Evolutionary conservation across 2,329 filamentous ascomycete species (phyloP).

Genomic region (Fusarium drepaniforme): DNA sequence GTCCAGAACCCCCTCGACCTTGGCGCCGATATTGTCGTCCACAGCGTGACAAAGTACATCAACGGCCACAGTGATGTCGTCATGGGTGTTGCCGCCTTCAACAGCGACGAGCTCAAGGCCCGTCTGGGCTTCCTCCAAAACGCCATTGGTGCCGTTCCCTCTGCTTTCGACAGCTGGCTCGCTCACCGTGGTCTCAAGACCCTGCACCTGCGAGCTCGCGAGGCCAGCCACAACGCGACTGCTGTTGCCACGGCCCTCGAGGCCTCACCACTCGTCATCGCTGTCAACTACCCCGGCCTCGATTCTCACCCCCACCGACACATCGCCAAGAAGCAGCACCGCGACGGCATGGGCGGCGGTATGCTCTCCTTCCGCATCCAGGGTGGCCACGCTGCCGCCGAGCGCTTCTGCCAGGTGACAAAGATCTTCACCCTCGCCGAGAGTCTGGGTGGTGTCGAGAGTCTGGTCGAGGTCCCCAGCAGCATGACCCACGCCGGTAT

Average conservation of each 20-base stretch:
- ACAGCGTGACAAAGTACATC: conserved; percentile 99
- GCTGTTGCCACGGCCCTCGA: conserved; percentile 83
- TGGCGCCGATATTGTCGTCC: conserved; percentile 95
- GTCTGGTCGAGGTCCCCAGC: conserved; percentile 89
- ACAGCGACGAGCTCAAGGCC: conserved; percentile 81
- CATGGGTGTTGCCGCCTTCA: conserved; percentile 97
- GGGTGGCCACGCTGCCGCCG: conserved; percentile 86
- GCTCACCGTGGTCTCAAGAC: conserved; percentile 98
- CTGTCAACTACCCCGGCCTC: conserved; percentile 96
- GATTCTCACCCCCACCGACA: conserved; percentile 87
- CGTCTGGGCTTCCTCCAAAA: conserved; percentile 94
- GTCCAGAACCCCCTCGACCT: conserved; percentile 96
- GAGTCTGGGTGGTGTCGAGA: conserved; percentile 92
- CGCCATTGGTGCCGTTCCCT: conserved; percentile 94
- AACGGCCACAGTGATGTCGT: conserved; percentile 97
- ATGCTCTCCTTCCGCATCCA: conserved; percentile 98
- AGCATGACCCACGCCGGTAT: conserved; percentile 99
- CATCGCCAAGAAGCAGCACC: conserved; percentile 91
- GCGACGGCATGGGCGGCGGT: conserved; percentile 92
- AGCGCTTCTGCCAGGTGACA: conserved; percentile 91
- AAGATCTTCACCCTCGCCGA: conserved; percentile 94
- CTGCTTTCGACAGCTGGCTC: conserved; percentile 97
- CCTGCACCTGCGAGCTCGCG: conserved; percentile 89
- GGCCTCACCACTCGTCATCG: conserved; percentile 82
- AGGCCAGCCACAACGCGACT: conserved; percentile 85